These are phyloP conservation scores for Carex cristatella DNA, from an alignment of 176 grass and related monocot species.

Conservation along the genomic window DNA sequence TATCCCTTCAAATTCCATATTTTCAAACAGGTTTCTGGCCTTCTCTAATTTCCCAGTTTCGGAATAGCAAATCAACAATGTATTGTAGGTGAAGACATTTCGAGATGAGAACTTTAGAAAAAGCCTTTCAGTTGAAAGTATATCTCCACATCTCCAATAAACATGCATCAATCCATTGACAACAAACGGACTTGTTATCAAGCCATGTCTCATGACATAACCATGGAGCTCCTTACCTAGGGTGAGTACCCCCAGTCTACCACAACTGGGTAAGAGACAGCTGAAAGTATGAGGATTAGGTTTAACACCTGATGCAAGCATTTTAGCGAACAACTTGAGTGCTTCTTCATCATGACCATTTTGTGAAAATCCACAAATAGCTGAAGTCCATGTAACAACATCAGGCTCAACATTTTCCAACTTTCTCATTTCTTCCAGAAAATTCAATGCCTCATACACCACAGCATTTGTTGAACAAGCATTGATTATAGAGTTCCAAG, in stretches of 20 bases:
- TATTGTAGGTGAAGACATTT: conserved; percentile 27
- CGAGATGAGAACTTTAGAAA: conserved; percentile 18
- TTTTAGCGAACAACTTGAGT: conserved; percentile 14
- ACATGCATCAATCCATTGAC: conserved; percentile 31
- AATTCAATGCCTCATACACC: conserved; percentile 14
- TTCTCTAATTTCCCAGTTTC: conserved; percentile 18
- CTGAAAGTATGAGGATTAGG: conserved; percentile 28
- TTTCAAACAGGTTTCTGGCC: conserved; percentile 26
- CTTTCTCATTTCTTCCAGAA: conserved; percentile 20
- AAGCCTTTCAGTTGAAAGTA: conserved; percentile 1
- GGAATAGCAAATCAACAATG: conserved; percentile 24
- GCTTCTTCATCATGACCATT: conserved; percentile 26
- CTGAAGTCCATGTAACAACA: conserved; percentile 31
- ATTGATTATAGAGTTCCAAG: conserved; percentile 28
- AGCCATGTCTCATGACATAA: conserved; percentile 21
- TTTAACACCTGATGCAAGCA: conserved; percentile 21
- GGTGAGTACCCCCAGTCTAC: conserved; percentile 12
- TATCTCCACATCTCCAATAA: conserved; percentile 24
- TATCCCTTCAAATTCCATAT: conserved; percentile 20
- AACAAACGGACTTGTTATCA: conserved; percentile 18
- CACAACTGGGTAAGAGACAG: conserved; percentile 25
- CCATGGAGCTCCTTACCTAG: conserved; percentile 27
- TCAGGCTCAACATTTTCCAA: conserved; percentile 12
- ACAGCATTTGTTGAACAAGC: conserved; percentile 27
- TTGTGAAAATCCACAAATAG: conserved; percentile 26